Conservation (phyloP, 106 monocot genomes). For the Gastrodia elata region DNA sequence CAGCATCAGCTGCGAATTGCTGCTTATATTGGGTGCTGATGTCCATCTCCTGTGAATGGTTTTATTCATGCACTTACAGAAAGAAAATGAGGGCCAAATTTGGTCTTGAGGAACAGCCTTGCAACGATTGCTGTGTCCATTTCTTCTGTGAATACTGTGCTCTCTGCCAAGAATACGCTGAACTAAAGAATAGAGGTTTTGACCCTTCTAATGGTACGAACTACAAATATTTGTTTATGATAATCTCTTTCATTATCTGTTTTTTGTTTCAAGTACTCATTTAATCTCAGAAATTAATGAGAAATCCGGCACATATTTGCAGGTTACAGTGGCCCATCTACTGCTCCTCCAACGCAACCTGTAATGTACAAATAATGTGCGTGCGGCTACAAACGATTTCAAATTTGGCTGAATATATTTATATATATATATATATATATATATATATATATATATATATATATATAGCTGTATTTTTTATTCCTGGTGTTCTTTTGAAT, state of each 20-base stretch:
- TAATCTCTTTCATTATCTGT: background rate
- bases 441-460: too few species aligned
- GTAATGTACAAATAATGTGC: background rate
- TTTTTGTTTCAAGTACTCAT: background rate
- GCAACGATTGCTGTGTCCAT: conserved; percentile 20
- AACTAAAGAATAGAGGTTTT: conserved; percentile 7
- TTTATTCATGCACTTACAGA: conserved; percentile 15
- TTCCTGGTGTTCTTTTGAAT: too few species aligned
- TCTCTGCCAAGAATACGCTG: conserved; percentile 20
- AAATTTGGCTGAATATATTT: too few species aligned
- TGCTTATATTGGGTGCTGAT: conserved; percentile 7
- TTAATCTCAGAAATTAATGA: background rate
- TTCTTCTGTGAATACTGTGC: conserved; percentile 19
- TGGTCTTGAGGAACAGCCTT: conserved; percentile 10
- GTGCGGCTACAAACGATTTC: too few species aligned
- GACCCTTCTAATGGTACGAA: conserved; percentile 8
- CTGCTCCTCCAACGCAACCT: conserved; percentile 1
- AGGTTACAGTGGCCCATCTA: background rate
- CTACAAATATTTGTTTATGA: background rate
- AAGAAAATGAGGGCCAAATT: conserved; percentile 14
- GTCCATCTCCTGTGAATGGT: background rate
- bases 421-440: too few species aligned
- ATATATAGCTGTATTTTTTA: too few species aligned
- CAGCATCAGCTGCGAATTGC: conserved; percentile 13
- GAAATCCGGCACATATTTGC: background rate